Conservation (phyloP, 2,329 filamentous ascomycete species). For the Furcasterigmium furcatum region DNA sequence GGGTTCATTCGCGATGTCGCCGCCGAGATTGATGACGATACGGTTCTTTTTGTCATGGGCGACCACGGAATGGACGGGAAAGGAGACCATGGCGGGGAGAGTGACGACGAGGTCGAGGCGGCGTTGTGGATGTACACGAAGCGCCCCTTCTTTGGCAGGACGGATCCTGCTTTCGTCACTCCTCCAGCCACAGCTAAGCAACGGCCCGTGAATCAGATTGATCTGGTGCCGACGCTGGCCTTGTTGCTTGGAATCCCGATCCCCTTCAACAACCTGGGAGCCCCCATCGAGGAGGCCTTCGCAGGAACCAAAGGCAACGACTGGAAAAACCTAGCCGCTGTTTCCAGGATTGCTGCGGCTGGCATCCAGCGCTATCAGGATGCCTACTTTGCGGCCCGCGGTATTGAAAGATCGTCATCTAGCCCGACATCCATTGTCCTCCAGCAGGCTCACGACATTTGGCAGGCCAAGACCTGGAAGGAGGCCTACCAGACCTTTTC, state of each 20-base stretch:
- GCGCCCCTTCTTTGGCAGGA: constrained; percentile 77
- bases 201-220: constrained; percentile 79
- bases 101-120: constrained; percentile 91
- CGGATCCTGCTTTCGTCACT: constrained; percentile 51
- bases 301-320: constrained; percentile 64
- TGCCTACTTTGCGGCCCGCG: constrained; percentile 73
- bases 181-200: constrained; percentile 73
- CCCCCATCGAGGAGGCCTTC: constrained; percentile 93
- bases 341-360: constrained; percentile 73
- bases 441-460: constrained; percentile 42
- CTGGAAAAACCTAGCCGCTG: constrained; percentile 74
- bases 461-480: constrained; percentile 32
- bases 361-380: constrained; percentile 88
- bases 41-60: constrained; percentile 93
- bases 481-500: constrained; percentile 57
- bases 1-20: constrained; percentile 70
- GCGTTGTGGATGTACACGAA: constrained; percentile 99
- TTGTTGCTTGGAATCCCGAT: constrained; percentile 88
- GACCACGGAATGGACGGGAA: constrained; percentile 98
- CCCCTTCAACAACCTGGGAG: constrained; percentile 92
- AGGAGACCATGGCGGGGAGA: constrained; percentile 97
- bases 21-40: constrained; percentile 73
- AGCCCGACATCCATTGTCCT: constrained; percentile 43
- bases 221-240: constrained; percentile 88
- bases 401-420: constrained; percentile 55